Conservation (phyloP, 169 alveolate species). For the Babesia divergens region DNA sequence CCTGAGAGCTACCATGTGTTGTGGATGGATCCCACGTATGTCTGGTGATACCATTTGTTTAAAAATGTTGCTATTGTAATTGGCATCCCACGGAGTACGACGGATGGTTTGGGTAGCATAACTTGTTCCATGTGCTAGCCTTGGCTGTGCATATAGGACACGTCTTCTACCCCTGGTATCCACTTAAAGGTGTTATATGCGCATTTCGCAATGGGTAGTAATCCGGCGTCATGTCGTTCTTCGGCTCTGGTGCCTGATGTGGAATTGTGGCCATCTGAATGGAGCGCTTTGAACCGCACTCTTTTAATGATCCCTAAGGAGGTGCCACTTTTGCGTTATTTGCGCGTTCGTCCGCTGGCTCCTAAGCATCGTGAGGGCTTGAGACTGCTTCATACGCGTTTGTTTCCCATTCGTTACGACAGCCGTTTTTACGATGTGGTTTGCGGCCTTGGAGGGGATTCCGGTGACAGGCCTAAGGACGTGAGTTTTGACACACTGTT, state of each 20-base stretch:
- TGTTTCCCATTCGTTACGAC: conserved; percentile 63
- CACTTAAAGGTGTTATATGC: too few species aligned
- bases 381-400: conserved; percentile 34
- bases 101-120: too few species aligned
- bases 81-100: too few species aligned
- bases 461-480: background rate
- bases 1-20: too few species aligned
- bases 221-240: conserved; percentile 13
- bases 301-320: conserved; percentile 48
- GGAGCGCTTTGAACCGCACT: conserved; percentile 26
- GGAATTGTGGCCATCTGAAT: conserved; percentile 42
- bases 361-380: conserved; percentile 52
- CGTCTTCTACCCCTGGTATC: too few species aligned
- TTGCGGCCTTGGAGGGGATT: conserved; percentile 13
- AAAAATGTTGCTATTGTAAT: too few species aligned
- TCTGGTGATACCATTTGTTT: too few species aligned
- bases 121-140: too few species aligned
- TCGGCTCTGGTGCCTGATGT: conserved; percentile 62
- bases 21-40: too few species aligned
- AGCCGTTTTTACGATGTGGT: conserved; percentile 43
- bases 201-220: background rate
- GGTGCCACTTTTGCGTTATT: conserved; percentile 16
- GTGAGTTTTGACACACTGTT: conserved; percentile 2
- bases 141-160: too few species aligned
- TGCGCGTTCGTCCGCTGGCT: conserved; percentile 41